A percentile compares a stretch with the other conserved stretches of the same genome.
These are phyloP conservation scores for Ganoderma leucocontextum DNA, from an alignment of 1,284 basidiomycete species.

Conservation along the genomic window DNA sequence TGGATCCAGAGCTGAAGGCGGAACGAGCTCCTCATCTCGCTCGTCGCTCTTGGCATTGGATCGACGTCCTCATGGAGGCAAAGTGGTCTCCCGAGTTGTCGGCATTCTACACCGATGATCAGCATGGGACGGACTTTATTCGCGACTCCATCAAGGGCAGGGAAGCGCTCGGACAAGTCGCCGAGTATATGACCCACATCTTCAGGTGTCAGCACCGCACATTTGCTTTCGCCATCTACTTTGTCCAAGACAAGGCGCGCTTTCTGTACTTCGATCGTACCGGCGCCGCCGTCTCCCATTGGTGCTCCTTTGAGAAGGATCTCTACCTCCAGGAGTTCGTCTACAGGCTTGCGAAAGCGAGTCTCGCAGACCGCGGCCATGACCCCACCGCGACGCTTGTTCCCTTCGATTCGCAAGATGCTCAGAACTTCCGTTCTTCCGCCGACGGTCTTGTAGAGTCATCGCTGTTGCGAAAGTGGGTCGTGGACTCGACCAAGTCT, in stretches of 20 bases:
- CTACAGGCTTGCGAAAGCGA: constrained; percentile 20
- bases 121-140: neutral
- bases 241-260: constrained; percentile 3
- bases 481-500: neutral
- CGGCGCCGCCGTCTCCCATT: constrained; percentile 15
- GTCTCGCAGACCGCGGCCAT: constrained; percentile 19
- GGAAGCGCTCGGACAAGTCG: neutral
- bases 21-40: neutral
- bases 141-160: neutral
- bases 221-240: constrained; percentile 8
- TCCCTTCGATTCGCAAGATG: neutral
- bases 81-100: constrained; percentile 5
- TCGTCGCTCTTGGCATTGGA: neutral
- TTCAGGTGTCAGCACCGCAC: neutral
- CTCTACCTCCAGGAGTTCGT: constrained; percentile 19
- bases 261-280: constrained; percentile 21
- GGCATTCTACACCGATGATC: neutral
- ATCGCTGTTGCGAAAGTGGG: neutral
- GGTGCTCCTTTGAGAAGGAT: constrained; percentile 11
- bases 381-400: constrained; percentile 20
- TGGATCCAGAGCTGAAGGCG: neutral
- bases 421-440: neutral
- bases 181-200: constrained; percentile 14
- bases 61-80: neutral
- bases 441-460: neutral